phyloP scores from a whole-genome alignment of 2,329 filamentous ascomycete species.

The Alternaria consortialis region DNA sequence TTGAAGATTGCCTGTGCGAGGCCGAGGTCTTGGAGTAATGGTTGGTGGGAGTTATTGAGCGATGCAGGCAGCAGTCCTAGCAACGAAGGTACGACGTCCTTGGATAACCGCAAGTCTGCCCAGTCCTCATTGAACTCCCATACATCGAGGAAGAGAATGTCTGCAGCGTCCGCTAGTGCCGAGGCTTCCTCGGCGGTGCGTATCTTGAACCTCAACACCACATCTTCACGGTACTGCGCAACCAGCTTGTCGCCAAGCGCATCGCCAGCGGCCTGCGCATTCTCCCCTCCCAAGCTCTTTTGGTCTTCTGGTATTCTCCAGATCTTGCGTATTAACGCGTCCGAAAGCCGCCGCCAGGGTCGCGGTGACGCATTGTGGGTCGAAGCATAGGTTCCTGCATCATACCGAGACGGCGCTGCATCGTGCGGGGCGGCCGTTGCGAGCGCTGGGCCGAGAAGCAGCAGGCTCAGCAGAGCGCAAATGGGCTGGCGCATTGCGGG shows the following conservation, averaged over 20 bases:
- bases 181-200: constrained; percentile 72
- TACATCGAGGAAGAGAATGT: constrained; percentile 83
- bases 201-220: constrained; percentile 90
- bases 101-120: constrained; percentile 83
- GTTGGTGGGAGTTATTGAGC: constrained; percentile 74
- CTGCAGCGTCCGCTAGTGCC: constrained; percentile 75
- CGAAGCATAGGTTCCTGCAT: constrained; percentile 18
- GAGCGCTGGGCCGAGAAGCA: constrained; percentile 42
- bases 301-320: constrained; percentile 39
- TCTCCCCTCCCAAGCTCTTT: constrained; percentile 12
- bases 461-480: constrained; percentile 39
- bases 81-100: constrained; percentile 79
- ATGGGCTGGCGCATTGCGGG: constrained; percentile 42
- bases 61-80: constrained; percentile 79
- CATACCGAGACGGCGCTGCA: constrained; percentile 21
- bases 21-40: constrained; percentile 75
- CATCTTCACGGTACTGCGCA: constrained; percentile 74
- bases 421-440: constrained; percentile 45
- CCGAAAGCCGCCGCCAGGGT: constrained; percentile 51
- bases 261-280: background rate
- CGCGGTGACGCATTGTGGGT: constrained; percentile 29
- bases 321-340: constrained; percentile 46
- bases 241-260: constrained; percentile 34
- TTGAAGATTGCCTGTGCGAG: constrained; percentile 79
- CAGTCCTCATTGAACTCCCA: constrained; percentile 86